Percentiles rank a stretch among this genome's conserved stretches.
Conservation (phyloP, 1,139 yeast genomes). For the Yamadazyma conglobata region DNA sequence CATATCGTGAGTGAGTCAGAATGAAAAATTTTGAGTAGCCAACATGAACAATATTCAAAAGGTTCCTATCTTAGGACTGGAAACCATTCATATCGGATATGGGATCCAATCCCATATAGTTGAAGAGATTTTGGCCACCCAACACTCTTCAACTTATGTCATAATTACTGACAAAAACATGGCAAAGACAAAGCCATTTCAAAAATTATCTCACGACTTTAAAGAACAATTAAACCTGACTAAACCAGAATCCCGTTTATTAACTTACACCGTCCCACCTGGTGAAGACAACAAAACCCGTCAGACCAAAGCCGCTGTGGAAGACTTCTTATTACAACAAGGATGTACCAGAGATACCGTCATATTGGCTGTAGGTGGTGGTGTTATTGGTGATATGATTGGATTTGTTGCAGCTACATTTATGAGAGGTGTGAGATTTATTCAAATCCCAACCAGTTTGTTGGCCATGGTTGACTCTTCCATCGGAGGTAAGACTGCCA, state of each 20-base stretch:
- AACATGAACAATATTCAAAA: slow-evolving; percentile 39
- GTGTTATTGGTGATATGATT: slow-evolving; percentile 98
- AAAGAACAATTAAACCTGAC: slow-evolving; percentile 23
- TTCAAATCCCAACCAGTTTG: slow-evolving; percentile 91
- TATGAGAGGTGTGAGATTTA: slow-evolving; percentile 95
- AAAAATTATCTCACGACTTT: slow-evolving; percentile 33
- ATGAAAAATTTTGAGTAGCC: neutral
- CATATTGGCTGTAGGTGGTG: slow-evolving; percentile 95
- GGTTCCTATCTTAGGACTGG: slow-evolving; percentile 75
- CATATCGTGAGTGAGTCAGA: no score
- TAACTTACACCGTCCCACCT: slow-evolving; percentile 77
- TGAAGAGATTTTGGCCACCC: slow-evolving; percentile 54
- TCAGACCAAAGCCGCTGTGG: slow-evolving; percentile 87
- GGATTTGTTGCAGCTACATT: slow-evolving; percentile 98
- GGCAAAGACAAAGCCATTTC: slow-evolving; percentile 62
- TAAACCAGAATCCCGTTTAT: slow-evolving; percentile 55
- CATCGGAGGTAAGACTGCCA: slow-evolving; percentile 98
- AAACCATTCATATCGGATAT: slow-evolving; percentile 89
- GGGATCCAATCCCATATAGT: slow-evolving; percentile 76
- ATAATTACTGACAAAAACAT: slow-evolving; percentile 84
- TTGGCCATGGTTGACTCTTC: slow-evolving; percentile 98
- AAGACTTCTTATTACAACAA: slow-evolving; percentile 77
- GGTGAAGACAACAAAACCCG: slow-evolving; percentile 92
- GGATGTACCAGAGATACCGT: slow-evolving; percentile 98
- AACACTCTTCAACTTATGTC: slow-evolving; percentile 88